Conservation (phyloP, 2,329 filamentous ascomycete species). For the Alternaria sp. region DNA sequence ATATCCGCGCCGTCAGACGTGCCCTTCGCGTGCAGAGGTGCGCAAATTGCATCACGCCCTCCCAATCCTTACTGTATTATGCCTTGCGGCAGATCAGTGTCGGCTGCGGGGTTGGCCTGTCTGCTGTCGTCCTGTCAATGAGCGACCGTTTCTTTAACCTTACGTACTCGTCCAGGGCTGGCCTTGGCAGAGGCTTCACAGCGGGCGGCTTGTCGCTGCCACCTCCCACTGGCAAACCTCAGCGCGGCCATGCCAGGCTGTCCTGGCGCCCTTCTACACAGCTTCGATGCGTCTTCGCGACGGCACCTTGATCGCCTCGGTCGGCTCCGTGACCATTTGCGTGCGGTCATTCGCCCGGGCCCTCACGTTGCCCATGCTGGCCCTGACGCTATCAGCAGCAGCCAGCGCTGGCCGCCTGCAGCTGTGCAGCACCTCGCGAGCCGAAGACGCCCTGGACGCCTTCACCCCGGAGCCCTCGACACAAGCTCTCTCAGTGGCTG, state of each 20-base stretch:
- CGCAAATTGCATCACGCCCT: conserved; percentile 24
- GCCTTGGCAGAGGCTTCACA: conserved; percentile 31
- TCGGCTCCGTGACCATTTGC: conserved; percentile 39
- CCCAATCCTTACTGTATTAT: background rate
- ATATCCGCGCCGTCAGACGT: conserved; percentile 27
- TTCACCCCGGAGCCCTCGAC: conserved; percentile 19
- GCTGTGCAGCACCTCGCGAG: conserved; percentile 32
- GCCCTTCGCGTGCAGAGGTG: conserved; percentile 26
- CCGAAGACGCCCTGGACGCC: conserved; percentile 34
- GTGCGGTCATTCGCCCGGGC: conserved; percentile 30
- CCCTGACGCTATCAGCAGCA: conserved; percentile 41
- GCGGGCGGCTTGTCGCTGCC: conserved; percentile 31
- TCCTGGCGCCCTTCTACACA: conserved; percentile 36
- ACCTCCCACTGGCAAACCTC: conserved; percentile 24
- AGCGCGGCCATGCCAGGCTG: conserved; percentile 23
- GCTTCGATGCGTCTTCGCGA: conserved; percentile 45
- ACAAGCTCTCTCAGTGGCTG: conserved; percentile 38
- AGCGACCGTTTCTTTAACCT: conserved; percentile 18
- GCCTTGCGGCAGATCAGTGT: conserved; percentile 20
- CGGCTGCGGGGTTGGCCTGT: conserved; percentile 23
- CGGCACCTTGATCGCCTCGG: conserved; percentile 37
- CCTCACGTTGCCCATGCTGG: conserved; percentile 21
- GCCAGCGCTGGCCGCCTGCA: conserved; percentile 24
- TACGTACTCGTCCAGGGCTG: conserved; percentile 13
- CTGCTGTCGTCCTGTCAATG: background rate